Evolutionary conservation across 371 early-diverging fungal species (phyloP).

Genomic region (Zychaea mexicana): DNA sequence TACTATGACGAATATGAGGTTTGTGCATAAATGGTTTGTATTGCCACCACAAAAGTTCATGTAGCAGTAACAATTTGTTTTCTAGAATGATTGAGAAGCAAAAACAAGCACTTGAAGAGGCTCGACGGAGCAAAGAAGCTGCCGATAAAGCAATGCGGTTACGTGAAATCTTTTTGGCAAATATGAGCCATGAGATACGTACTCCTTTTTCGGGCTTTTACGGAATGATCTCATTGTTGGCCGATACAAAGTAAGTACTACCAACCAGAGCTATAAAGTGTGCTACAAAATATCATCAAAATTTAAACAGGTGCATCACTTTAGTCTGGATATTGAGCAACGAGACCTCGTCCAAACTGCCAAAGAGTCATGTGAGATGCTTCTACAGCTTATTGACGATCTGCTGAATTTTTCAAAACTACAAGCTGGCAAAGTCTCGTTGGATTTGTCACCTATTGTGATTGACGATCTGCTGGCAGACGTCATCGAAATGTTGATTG

Average conservation of each 20-base stretch:
- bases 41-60: no score
- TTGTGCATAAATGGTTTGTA: no score
- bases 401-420: constrained; percentile 64
- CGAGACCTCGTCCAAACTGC: constrained; percentile 60
- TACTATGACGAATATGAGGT: constrained; percentile 38
- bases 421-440: constrained; percentile 60
- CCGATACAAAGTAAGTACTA: constrained; percentile 40
- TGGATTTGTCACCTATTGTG: constrained; percentile 49
- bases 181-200: constrained; percentile 59
- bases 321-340: constrained; percentile 52
- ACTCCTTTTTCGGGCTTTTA: constrained; percentile 63
- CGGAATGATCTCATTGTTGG: constrained; percentile 58
- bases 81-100: constrained; percentile 48
- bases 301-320: neutral
- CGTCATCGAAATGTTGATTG: constrained; percentile 57
- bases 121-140: constrained; percentile 46
- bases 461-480: constrained; percentile 57
- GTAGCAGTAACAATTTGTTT: no score
- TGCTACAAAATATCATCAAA: neutral
- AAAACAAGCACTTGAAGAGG: constrained; percentile 45
- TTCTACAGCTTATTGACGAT: constrained; percentile 65
- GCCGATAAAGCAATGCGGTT: constrained; percentile 41
- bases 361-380: constrained; percentile 57
- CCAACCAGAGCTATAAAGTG: no score
- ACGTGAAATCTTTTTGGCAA: constrained; percentile 58